These are phyloP conservation scores for Mortierella sp. DNA, from an alignment of 371 early-diverging fungal species.

Conservation along the genomic window DNA sequence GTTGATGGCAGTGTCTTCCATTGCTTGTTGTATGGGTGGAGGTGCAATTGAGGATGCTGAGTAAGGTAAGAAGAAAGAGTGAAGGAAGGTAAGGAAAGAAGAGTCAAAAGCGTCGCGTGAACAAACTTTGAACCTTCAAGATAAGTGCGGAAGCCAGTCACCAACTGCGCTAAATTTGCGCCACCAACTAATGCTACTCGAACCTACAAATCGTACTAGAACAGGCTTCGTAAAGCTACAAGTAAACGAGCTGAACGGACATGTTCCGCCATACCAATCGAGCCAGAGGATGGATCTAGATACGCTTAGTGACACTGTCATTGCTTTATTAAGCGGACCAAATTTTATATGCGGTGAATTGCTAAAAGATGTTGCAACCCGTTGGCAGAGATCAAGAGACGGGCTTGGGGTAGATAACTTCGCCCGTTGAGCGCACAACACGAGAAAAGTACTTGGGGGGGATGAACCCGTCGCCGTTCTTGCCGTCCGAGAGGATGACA, in stretches of 20 bases:
- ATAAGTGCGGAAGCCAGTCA: background rate
- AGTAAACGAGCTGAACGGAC: too few species aligned
- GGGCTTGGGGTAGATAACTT: slow-evolving; percentile 29
- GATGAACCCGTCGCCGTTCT: slow-evolving; percentile 76
- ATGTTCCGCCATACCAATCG: background rate
- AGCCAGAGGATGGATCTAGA: background rate
- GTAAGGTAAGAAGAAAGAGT: background rate
- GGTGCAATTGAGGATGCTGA: background rate
- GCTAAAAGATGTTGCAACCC: too few species aligned
- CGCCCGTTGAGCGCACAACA: slow-evolving; percentile 34
- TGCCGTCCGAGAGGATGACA: slow-evolving; percentile 84
- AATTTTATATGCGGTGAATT: background rate
- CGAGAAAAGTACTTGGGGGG: slow-evolving; percentile 71
- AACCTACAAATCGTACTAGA: background rate
- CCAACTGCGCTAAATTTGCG: background rate
- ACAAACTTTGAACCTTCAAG: background rate
- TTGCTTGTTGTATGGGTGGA: background rate
- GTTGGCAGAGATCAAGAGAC: background rate
- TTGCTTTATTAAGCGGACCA: background rate
- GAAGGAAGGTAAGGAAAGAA: background rate
- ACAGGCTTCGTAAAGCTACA: too few species aligned
- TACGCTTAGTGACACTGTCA: background rate
- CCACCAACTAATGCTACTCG: background rate
- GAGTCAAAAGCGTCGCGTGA: background rate
- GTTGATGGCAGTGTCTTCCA: slow-evolving; percentile 56